phyloP scores from a whole-genome alignment of 2,329 filamentous ascomycete genomes.

The Trichophaea hybrida region DNA sequence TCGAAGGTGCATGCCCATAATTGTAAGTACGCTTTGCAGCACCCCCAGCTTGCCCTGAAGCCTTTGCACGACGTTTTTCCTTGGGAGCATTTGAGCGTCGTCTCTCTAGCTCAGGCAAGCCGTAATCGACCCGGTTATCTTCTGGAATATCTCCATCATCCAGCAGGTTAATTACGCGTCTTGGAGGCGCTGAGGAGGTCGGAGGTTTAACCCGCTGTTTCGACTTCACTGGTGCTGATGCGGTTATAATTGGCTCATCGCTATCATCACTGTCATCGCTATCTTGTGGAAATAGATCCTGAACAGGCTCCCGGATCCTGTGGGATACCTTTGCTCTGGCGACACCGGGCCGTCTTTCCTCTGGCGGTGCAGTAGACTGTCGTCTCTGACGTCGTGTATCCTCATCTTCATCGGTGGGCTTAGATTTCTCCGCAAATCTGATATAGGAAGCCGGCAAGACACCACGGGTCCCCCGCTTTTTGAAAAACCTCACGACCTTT shows the following conservation, averaged over 20 bases:
- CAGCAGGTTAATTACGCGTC: neutral
- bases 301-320: slow-evolving; percentile 3
- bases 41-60: neutral
- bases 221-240: slow-evolving; percentile 2
- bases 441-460: slow-evolving; percentile 22
- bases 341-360: slow-evolving; percentile 14
- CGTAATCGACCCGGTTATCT: slow-evolving; percentile 21
- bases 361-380: neutral
- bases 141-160: slow-evolving; percentile 19
- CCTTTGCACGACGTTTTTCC: neutral
- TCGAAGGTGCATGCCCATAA: neutral
- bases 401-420: neutral
- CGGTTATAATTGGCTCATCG: slow-evolving; percentile 6
- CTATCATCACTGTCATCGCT: slow-evolving; percentile 5
- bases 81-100: neutral
- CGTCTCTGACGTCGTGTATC: slow-evolving; percentile 6
- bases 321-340: slow-evolving; percentile 18
- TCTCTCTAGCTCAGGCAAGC: neutral
- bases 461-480: slow-evolving; percentile 18
- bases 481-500: slow-evolving; percentile 5
- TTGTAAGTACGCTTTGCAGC: neutral
- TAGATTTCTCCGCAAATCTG: neutral
- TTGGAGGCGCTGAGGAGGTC: neutral
- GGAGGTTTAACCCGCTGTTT: neutral
- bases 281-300: slow-evolving; percentile 10